Evolutionary conservation across 345 rosid genomes (phyloP).

Genomic region (Pistacia vera): DNA sequence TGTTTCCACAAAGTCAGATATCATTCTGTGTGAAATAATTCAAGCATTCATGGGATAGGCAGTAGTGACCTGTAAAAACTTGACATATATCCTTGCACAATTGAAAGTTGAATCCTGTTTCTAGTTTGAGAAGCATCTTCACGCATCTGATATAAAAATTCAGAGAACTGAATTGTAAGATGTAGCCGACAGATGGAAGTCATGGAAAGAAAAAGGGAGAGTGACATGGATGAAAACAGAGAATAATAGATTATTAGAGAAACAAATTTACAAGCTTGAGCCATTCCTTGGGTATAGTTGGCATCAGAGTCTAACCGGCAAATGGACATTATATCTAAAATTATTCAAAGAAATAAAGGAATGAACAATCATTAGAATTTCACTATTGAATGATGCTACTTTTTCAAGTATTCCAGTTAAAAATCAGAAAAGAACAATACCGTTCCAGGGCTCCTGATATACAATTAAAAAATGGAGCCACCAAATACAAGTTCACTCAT

Average conservation of each 20-base stretch:
- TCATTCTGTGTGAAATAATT: slow-evolving; percentile 8
- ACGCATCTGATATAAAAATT: slow-evolving; percentile 48
- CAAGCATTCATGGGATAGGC: slow-evolving; percentile 19
- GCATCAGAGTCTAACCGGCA: background rate
- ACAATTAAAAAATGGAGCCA: background rate
- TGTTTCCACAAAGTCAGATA: slow-evolving; percentile 13
- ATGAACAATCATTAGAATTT: background rate
- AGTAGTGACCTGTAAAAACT: slow-evolving; percentile 74
- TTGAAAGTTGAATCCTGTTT: slow-evolving; percentile 66
- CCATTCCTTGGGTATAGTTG: background rate
- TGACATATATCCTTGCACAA: slow-evolving; percentile 89
- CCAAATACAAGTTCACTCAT: background rate
- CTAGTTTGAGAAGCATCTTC: slow-evolving; percentile 70
- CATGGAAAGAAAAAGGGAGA: background rate
- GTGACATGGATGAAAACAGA: background rate
- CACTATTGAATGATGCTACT: background rate
- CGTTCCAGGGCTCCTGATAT: background rate
- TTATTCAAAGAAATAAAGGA: background rate
- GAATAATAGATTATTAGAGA: background rate
- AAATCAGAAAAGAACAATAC: background rate
- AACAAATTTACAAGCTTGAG: background rate
- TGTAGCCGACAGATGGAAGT: slow-evolving; percentile 2
- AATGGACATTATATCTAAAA: background rate
- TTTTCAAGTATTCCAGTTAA: background rate
- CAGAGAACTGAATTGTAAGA: slow-evolving; percentile 13